Evolutionary conservation across 352 stramenopile genomes (phyloP).

Genomic region (Pythium insidiosum): DNA sequence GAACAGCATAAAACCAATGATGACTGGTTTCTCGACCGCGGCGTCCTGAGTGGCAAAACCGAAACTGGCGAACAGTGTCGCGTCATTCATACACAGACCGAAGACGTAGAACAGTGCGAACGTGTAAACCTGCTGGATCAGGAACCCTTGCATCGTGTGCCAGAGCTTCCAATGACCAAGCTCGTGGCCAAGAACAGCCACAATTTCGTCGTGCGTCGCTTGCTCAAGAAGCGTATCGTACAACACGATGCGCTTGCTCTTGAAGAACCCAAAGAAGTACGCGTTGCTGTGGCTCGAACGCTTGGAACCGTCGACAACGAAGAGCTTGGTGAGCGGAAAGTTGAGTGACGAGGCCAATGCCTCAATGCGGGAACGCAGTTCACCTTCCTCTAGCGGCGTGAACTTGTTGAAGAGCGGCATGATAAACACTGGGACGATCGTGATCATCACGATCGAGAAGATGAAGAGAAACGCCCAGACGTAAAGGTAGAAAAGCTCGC

Average conservation of each 20-base stretch:
- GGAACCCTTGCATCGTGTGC: conserved; percentile 92
- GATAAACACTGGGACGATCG: conserved; percentile 93
- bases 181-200: conserved; percentile 95
- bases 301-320: conserved; percentile 97
- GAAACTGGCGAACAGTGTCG: conserved; percentile 60
- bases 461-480: conserved; percentile 93
- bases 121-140: conserved; percentile 88
- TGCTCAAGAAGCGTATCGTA: conserved; percentile 97
- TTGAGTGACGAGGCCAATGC: conserved; percentile 82
- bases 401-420: conserved; percentile 98
- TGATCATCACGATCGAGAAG: conserved; percentile 95
- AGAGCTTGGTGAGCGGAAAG: conserved; percentile 97
- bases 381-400: conserved; percentile 78
- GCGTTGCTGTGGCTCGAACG: conserved; percentile 89
- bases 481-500: conserved; percentile 84
- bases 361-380: conserved; percentile 90
- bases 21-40: conserved; percentile 34
- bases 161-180: conserved; percentile 96
- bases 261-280: conserved; percentile 93
- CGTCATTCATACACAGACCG: conserved; percentile 69
- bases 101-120: conserved; percentile 77
- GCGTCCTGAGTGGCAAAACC: conserved; percentile 36
- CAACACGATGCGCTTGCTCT: conserved; percentile 95
- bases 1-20: conserved; percentile 83
- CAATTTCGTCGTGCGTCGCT: conserved; percentile 88